Evolutionary conservation across 306 rosid species (phyloP).

Genomic region (Acacia acuminata): DNA sequence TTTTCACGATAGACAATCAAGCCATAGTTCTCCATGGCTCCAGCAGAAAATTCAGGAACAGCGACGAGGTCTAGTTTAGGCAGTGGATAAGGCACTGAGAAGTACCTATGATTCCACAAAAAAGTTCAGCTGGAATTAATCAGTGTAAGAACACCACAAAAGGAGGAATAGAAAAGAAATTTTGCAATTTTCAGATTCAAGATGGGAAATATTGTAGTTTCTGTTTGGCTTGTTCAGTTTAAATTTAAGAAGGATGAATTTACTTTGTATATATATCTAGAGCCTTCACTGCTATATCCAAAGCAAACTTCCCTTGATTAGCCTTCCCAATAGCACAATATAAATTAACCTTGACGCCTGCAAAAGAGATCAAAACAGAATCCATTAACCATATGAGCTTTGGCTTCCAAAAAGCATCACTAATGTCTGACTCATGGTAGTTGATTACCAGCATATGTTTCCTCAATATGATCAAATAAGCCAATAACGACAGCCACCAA

Average conservation of each 20-base stretch:
- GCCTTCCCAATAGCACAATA: constrained; percentile 61
- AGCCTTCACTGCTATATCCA: constrained; percentile 54
- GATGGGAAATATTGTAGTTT: neutral
- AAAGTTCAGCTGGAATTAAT: neutral
- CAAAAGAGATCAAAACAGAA: constrained; percentile 13
- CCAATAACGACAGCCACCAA: constrained; percentile 66
- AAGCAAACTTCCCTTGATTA: constrained; percentile 53
- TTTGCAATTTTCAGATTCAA: neutral
- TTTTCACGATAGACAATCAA: constrained; percentile 58
- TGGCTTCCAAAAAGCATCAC: neutral
- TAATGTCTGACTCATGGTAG: neutral
- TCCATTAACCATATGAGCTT: neutral
- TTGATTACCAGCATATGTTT: constrained; percentile 47
- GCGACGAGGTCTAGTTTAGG: constrained; percentile 70
- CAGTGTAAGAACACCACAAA: neutral
- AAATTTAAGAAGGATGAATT: constrained; percentile 3
- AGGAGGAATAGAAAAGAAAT: neutral
- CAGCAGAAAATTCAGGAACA: constrained; percentile 58
- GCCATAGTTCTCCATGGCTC: constrained; percentile 80
- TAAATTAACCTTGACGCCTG: constrained; percentile 56
- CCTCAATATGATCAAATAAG: constrained; percentile 55
- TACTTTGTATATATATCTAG: constrained; percentile 53
- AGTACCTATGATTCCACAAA: constrained; percentile 46
- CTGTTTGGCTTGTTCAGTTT: neutral
- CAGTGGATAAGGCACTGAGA: constrained; percentile 52